A percentile compares a stretch with the other conserved stretches of the same genome.
Conservation (phyloP, 495 filamentous ascomycete species). For the Sporormia fimetaria region DNA sequence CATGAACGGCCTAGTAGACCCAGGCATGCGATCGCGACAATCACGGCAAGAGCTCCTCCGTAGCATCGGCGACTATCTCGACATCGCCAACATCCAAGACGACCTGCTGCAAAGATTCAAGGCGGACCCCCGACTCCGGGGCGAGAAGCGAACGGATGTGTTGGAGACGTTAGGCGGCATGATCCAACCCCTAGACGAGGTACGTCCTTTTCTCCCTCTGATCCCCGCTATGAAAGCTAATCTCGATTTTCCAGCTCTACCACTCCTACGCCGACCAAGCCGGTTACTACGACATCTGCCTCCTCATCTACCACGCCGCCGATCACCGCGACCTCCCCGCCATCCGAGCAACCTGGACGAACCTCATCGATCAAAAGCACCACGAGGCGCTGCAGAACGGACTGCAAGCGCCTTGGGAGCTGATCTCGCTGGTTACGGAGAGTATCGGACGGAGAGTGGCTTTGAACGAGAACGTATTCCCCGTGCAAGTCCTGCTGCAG, state of each 20-base stretch:
- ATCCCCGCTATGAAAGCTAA: conserved; percentile 1
- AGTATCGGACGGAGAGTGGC: conserved; percentile 67
- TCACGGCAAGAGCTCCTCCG: conserved; percentile 66
- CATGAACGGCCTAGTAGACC: conserved; percentile 49
- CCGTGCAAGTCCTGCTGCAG: conserved; percentile 62
- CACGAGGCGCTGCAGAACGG: conserved; percentile 44
- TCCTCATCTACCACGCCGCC: conserved; percentile 78
- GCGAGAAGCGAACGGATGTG: conserved; percentile 49
- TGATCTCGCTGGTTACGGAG: conserved; percentile 59
- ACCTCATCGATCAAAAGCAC: conserved; percentile 62
- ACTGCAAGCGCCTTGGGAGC: conserved; percentile 62
- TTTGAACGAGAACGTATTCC: conserved; percentile 67
- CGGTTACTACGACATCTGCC: conserved; percentile 81
- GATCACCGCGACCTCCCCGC: conserved; percentile 76
- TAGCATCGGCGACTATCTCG: conserved; percentile 73
- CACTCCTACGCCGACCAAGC: conserved; percentile 82
- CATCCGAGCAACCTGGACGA: conserved; percentile 73
- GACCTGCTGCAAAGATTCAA: conserved; percentile 73
- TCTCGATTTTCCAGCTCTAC: conserved; percentile 52
- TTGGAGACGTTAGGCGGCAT: conserved; percentile 57
- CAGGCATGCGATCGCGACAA: conserved; percentile 39
- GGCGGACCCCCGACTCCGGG: conserved; percentile 53
- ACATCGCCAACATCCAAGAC: conserved; percentile 89
- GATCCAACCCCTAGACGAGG: conserved; percentile 59
- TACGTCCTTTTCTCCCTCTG: conserved; percentile 37